phyloP scores from a whole-genome alignment of 352 stramenopile species.

The Phytophthora syringae region DNA sequence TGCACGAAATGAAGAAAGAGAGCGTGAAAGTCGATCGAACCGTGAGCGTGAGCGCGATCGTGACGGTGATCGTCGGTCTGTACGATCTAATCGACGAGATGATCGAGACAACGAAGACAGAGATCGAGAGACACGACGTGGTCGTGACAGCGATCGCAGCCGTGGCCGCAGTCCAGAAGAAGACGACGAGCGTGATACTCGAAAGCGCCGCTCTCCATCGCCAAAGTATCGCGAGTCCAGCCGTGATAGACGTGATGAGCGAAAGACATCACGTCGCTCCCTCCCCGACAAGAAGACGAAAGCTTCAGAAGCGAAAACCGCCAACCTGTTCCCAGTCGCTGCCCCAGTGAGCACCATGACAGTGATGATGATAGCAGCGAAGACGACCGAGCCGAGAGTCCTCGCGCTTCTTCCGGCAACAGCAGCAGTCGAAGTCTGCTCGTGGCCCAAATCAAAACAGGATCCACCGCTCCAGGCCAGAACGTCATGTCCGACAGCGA shows the following conservation, averaged over 20 bases:
- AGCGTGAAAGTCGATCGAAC: constrained; percentile 14
- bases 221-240: constrained; percentile 18
- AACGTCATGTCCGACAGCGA: constrained; percentile 42
- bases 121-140: constrained; percentile 7
- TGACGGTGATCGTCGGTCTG: too few relatives aligned
- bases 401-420: constrained; percentile 29
- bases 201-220: constrained; percentile 19
- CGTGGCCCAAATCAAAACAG: constrained; percentile 68
- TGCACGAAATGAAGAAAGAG: constrained; percentile 5
- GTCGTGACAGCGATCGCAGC: constrained; percentile 3
- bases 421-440: constrained; percentile 46
- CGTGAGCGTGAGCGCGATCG: too few relatives aligned
- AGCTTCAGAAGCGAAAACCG: background rate
- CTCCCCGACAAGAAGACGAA: constrained; percentile 15
- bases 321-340: constrained; percentile 1
- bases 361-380: constrained; percentile 42
- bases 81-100: constrained; percentile 22
- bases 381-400: constrained; percentile 31
- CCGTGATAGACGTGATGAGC: constrained; percentile 7
- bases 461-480: constrained; percentile 25
- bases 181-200: constrained; percentile 8
- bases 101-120: constrained; percentile 17
- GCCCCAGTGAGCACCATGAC: constrained; percentile 11
- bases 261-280: constrained; percentile 8
- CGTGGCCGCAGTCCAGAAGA: constrained; percentile 15